Evolutionary conservation across 2,329 filamentous ascomycete species (phyloP).

Genomic region (Aspergillus sp.): DNA sequence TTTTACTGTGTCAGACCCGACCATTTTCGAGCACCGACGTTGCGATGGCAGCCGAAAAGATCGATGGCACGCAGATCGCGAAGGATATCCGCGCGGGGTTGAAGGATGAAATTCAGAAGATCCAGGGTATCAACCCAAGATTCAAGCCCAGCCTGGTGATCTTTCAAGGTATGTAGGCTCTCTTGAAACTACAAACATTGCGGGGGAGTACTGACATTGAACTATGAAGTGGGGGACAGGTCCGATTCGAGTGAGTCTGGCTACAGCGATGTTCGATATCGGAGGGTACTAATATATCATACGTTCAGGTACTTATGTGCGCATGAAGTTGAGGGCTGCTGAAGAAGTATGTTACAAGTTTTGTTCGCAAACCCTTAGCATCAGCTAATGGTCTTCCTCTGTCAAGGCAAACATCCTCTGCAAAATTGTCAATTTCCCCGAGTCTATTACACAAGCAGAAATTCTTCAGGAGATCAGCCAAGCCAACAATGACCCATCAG

Average conservation of each 20-base stretch:
- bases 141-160: constrained; percentile 92
- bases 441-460: constrained; percentile 78
- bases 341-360: constrained; percentile 64
- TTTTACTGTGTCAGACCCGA: constrained; percentile 21
- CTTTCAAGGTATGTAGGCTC: constrained; percentile 70
- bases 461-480: constrained; percentile 76
- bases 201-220: constrained; percentile 7
- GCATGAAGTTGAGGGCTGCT: constrained; percentile 98
- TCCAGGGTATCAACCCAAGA: constrained; percentile 78
- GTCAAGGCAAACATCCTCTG: constrained; percentile 83
- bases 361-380: not conserved
- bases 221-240: constrained; percentile 73
- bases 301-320: constrained; percentile 83
- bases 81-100: constrained; percentile 84
- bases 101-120: constrained; percentile 74
- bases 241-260: constrained; percentile 77
- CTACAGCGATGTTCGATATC: constrained; percentile 6
- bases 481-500: constrained; percentile 80
- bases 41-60: constrained; percentile 83
- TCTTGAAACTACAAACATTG: not conserved
- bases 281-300: constrained; percentile 23
- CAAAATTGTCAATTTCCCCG: constrained; percentile 79
- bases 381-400: constrained; percentile 12
- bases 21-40: constrained; percentile 54
- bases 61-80: constrained; percentile 94